Evolutionary conservation across 768 basidiomycete genomes (phyloP).

Genomic region (Suillus ampliporus): DNA sequence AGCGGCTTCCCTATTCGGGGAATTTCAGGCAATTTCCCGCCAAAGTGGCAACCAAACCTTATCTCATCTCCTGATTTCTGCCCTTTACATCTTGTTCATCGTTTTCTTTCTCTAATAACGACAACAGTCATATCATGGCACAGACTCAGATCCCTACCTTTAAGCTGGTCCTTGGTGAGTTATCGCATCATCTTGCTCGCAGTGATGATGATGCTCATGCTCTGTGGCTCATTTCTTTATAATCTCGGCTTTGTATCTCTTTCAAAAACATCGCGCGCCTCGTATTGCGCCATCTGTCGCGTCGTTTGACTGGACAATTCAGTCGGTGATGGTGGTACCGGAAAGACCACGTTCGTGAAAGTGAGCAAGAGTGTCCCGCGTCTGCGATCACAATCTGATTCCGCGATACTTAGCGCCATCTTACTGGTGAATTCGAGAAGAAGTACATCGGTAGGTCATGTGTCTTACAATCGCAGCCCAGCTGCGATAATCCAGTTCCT

Average conservation of each 20-base stretch:
- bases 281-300: constrained; percentile 17
- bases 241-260: constrained; percentile 41
- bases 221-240: constrained; percentile 49
- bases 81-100: constrained; percentile 32
- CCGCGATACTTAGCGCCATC: constrained; percentile 72
- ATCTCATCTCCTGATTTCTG: constrained; percentile 42
- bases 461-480: constrained; percentile 17
- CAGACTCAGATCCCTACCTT: constrained; percentile 74
- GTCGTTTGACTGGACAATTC: constrained; percentile 17
- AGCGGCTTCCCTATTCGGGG: constrained; percentile 27
- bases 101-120: constrained; percentile 25
- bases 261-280: constrained; percentile 6
- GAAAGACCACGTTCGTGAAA: constrained; percentile 99
- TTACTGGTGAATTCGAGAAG: constrained; percentile 99
- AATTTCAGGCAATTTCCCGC: constrained; percentile 27
- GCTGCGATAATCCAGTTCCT: constrained; percentile 16
- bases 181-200: constrained; percentile 12
- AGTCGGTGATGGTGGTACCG: constrained; percentile 98
- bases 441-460: constrained; percentile 89
- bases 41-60: constrained; percentile 41
- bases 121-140: constrained; percentile 47
- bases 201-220: constrained; percentile 32
- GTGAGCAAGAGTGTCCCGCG: constrained; percentile 45
- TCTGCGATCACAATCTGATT: constrained; percentile 65
- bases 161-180: constrained; percentile 97